A percentile compares a stretch with the other conserved stretches of the same genome.
Evolutionary conservation across 2,329 filamentous ascomycete species (phyloP).

Genomic region (Fusarium nurragi): DNA sequence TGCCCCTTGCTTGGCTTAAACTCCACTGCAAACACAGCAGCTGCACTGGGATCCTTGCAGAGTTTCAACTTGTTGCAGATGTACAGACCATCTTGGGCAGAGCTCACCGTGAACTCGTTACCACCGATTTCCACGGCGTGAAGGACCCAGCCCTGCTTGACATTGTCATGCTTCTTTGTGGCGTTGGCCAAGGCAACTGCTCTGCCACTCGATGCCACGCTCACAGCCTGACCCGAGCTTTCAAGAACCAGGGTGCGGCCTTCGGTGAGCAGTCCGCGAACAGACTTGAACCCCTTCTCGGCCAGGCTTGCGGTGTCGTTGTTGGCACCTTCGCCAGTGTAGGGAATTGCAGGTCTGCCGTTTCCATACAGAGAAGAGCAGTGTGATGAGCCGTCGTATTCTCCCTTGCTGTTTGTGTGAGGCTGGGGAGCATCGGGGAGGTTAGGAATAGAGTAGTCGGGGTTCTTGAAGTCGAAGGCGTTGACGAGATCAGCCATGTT

Average conservation of each 20-base stretch:
- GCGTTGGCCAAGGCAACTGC: neutral
- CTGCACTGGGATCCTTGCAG: neutral
- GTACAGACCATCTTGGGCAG: neutral
- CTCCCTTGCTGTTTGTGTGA: neutral
- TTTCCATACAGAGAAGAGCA: neutral
- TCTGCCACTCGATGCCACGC: rapidly evolving
- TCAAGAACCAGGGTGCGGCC: neutral
- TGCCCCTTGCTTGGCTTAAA: neutral
- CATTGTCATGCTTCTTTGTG: neutral
- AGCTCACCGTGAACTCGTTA: neutral
- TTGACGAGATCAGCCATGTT: constrained; percentile 18
- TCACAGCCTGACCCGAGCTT: neutral
- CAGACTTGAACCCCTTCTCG: constrained; percentile 3
- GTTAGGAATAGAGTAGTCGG: neutral
- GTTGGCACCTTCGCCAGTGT: neutral
- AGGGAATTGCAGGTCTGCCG: neutral
- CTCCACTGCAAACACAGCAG: neutral
- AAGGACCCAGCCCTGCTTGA: neutral
- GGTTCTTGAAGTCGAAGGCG: constrained; percentile 6
- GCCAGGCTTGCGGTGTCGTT: neutral
- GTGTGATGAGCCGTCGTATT: neutral
- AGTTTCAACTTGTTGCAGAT: neutral
- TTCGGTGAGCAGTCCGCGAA: neutral
- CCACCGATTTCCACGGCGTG: neutral
- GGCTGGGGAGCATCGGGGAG: neutral